Conservation (phyloP, 2,329 filamentous ascomycete genomes). For the Sphaerulina populicola region DNA sequence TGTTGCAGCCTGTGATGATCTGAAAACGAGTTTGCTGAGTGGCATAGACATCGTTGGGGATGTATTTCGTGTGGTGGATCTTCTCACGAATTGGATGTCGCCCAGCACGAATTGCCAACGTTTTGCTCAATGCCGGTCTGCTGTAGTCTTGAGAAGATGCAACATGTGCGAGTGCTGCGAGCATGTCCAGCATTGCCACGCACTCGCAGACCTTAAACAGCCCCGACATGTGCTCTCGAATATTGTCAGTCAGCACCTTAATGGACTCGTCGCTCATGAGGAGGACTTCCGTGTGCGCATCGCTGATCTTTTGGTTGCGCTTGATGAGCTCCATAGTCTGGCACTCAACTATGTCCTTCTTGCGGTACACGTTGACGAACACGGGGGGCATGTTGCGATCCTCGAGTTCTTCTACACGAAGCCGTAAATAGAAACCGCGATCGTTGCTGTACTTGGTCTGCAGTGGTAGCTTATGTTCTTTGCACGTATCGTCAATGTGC, state of each 20-base stretch:
- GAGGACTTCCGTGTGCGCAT: conserved; percentile 76
- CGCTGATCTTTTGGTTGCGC: conserved; percentile 61
- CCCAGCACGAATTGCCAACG: conserved; percentile 63
- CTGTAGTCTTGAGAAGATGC: conserved; percentile 60
- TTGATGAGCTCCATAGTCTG: conserved; percentile 80
- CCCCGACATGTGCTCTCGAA: conserved; percentile 61
- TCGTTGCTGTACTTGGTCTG: conserved; percentile 67
- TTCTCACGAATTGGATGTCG: conserved; percentile 74
- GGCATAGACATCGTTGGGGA: conserved; percentile 87
- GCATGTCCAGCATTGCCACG: conserved; percentile 67
- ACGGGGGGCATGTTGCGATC: conserved; percentile 52
- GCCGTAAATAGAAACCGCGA: conserved; percentile 70
- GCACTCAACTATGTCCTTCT: conserved; percentile 72
- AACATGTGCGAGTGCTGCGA: conserved; percentile 62
- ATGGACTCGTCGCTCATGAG: conserved; percentile 69
- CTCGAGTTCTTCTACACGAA: conserved; percentile 57
- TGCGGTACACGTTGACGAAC: conserved; percentile 69
- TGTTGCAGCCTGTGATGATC: conserved; percentile 91
- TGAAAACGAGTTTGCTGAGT: conserved; percentile 76
- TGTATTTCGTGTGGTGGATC: conserved; percentile 58
- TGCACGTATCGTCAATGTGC: conserved; percentile 58
- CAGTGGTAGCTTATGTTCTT: conserved; percentile 50
- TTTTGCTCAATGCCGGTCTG: conserved; percentile 59
- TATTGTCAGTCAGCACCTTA: conserved; percentile 59
- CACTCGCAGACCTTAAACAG: conserved; percentile 82